Base-by-base conservation (phyloP, 306 rosid species). In the Pyrus betulifolia region DNA sequence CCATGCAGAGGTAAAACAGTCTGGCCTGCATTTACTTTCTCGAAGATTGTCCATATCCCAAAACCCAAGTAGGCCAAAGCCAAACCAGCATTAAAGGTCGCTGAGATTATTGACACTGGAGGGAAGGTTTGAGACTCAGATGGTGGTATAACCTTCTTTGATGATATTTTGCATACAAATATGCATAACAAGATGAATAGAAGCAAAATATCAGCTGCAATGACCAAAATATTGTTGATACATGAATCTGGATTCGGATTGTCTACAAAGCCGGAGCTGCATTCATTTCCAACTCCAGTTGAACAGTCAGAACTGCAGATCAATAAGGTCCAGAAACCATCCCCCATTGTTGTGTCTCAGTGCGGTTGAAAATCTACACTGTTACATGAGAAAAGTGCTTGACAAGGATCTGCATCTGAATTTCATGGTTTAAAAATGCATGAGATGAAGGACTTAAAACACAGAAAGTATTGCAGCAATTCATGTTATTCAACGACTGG, bases 201-300 rank as follows among this genome's bases (percentile, higher is more conserved):
- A 54, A 81, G 67, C 68, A 81, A 72, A 14, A 76, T 28, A 71
- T 72, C 78, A 45, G 66, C 69, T 59, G 66, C 76, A 30, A 54
- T n/a, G n/a, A 74, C 46, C 35, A 69, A 13, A 74, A 63, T 13
- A 27, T 74, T 74, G 57, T 78, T 78, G 74, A 23, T 54, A 59
- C 82, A 82, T 61, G 85, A 73, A 54, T 62, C 67, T 30, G 76
- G 79, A 35, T 68, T 15, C 72, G 44, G n/a, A 18, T 74, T 73
- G 67, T 69, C 64, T 38, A 30, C 17, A 72, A 72, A 10, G 11
- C 21, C 65, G 4, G 30, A 62, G 54, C 57, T 44, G 76, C 85
- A 72, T 57, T 74, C 11, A 17, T 19, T 67, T n/a, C 55, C 59
- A 10, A 69, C 54, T 19, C n/a, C 66, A 23, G 25, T 38, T 49